Percentiles rank a stretch among this genome's conserved stretches.
These are phyloP conservation scores for Candolleomyces aberdarensis DNA, from an alignment of 768 basidiomycete genomes.

Conservation along the genomic window DNA sequence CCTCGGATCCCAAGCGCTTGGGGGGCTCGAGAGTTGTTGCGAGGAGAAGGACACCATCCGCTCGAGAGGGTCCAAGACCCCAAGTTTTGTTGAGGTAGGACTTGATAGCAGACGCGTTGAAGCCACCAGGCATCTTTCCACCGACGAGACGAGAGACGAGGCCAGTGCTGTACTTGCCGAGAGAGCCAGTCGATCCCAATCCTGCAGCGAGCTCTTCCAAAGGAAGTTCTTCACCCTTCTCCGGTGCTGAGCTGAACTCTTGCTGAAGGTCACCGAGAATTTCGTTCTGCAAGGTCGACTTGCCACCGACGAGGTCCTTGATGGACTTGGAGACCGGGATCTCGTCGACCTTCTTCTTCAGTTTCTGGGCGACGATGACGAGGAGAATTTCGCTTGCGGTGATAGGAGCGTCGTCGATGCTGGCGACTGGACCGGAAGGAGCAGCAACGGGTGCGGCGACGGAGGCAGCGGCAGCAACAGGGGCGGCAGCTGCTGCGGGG, in stretches of 20 bases:
- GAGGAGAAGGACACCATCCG: slow-evolving; percentile 86
- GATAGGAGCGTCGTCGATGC: slow-evolving; percentile 87
- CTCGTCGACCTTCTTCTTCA: slow-evolving; percentile 93
- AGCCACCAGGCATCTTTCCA: slow-evolving; percentile 98
- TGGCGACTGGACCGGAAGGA: slow-evolving; percentile 60
- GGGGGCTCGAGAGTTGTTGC: slow-evolving; percentile 92
- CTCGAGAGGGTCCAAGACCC: slow-evolving; percentile 90
- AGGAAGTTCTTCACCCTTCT: slow-evolving; percentile 97
- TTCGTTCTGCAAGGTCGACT: slow-evolving; percentile 98
- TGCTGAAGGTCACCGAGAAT: slow-evolving; percentile 95
- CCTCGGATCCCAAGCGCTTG: slow-evolving; percentile 88
- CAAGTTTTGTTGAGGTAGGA: slow-evolving; percentile 85
- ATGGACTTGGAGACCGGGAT: slow-evolving; percentile 90
- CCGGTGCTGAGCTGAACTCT: slow-evolving; percentile 92
- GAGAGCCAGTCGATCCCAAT: slow-evolving; percentile 76
- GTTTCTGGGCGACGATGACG: slow-evolving; percentile 92
- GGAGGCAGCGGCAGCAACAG: slow-evolving; percentile 39
- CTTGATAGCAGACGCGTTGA: slow-evolving; percentile 92
- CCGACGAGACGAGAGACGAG: slow-evolving; percentile 90
- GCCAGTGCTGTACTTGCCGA: slow-evolving; percentile 92
- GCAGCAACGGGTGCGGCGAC: slow-evolving; percentile 42
- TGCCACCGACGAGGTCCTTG: slow-evolving; percentile 98
- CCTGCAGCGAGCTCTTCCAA: slow-evolving; percentile 89
- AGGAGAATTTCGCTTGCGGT: slow-evolving; percentile 87
- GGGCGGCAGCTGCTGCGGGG: slow-evolving; percentile 33